Base-by-base conservation (phyloP, 371 early-diverging fungal species). In the Mucor irregularis region DNA sequence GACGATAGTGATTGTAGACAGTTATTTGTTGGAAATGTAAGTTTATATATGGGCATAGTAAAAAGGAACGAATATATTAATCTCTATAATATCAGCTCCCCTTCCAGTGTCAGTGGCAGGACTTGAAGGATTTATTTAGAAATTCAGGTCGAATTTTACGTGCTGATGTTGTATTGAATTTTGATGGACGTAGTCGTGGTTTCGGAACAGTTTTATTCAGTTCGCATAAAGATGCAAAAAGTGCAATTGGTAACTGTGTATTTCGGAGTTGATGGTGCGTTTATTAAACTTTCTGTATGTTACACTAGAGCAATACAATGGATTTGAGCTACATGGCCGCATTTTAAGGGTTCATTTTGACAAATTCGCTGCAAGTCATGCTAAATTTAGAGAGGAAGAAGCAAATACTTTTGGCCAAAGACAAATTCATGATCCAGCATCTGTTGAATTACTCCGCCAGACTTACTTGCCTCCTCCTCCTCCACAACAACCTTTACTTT, bases 91-190 rank as follows among this genome's bases (percentile, higher is more conserved):
- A 35, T 16, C 66, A 92, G 85, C 74, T 92, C 26, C 90, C 92
- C 5, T 89, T 79, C 62, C 75, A 83, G 30, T 78, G 79, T 30
- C 78, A 84, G 28, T 90, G 90, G 90, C 90, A 89, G 64, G 90
- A 90, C 56, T 61, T 92, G 48, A 90, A 90, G 62, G 90, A 90
- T 66, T 54, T 89, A 16, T 90, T 92, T 71, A 71, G 85, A 33
- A 76, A 82, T 49, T 84, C 86, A 6, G 90, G 90, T 17, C 63
- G 65, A 11, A 86, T 90, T 5, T 45, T 83, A 19, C 76, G 86
- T 22, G 84, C 88, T 4, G 91, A 92, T 63, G 84, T 92, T 19
- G 84, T 85, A 5, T 56, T 76, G 25, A 82, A 84, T 52, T 72
- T 66, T 28, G 85, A 89, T 55, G 83, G 85, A 24, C 73, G 50